Base-by-base conservation (phyloP, 495 filamentous ascomycete species). In the Neurospora africana region DNA sequence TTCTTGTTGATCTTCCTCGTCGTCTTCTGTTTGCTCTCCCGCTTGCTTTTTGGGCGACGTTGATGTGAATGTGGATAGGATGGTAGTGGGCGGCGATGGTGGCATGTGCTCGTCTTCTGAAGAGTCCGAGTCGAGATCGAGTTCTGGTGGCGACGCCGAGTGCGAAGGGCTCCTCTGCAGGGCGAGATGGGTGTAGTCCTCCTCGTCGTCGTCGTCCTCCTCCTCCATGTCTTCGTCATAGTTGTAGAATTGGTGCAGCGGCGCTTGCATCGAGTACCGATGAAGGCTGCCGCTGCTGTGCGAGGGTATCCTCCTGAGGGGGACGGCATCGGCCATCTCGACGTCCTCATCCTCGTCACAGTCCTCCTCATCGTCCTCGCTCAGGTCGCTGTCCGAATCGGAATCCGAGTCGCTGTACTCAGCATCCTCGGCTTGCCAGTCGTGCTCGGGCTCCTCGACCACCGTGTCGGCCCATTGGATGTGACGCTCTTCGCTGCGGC, bases 401-500 rank as follows among this genome's bases (percentile, higher is more conserved):
- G 79, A 84, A 71, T 82, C 83, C 73, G 80, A 82, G 72, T 89
- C 82, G 53, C 53, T 65, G 68, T 85, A 85, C 77, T 87, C 85
- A 68, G 88, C 90, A 74, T 91, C 90, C 76, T 89, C 87, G 61
- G 86, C 85, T 44, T 91, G 87, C 86, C 88, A 87, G 76, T 94
- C 83, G 72, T 92, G 89, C 75, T 91, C 89, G 41, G 88, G 85
- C 74, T 92, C 89, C 80, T 94, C 92, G 71, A 88, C 84, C 73
- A 94, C 86, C 67, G 88, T 84, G 75, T 97, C 92, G 58, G 92
- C 91, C 92, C 93, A 97, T 88, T 95, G 91, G 79, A 97, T 89
- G 85, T 93, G 93, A 76, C 85, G 86, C 58, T 90, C 85, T 70
- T 86, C 82, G 68, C 80, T 78, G 71, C 82, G 78, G 77, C 81